Conservation (phyloP, 768 basidiomycete species). For the Leccinum broughii region DNA sequence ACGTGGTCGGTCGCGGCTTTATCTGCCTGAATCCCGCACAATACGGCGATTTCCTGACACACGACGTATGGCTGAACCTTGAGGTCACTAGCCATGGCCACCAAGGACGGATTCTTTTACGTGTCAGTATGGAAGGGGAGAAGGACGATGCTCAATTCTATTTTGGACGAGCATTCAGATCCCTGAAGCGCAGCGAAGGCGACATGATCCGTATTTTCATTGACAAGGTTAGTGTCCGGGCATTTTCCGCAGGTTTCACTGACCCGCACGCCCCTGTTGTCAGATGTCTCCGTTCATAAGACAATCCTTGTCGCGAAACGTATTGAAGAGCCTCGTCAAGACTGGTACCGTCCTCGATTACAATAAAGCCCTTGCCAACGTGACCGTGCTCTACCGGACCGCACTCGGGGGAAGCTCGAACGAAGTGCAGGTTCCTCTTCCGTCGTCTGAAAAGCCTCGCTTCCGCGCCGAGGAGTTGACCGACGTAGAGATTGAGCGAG, state of each 20-base stretch:
- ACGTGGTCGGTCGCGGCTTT: slow-evolving; percentile 88
- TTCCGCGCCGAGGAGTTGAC: slow-evolving; percentile 77
- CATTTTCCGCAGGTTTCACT: background rate
- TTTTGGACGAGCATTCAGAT: slow-evolving; percentile 94
- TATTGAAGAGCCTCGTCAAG: slow-evolving; percentile 80
- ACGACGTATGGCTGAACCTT: slow-evolving; percentile 90
- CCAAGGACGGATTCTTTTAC: slow-evolving; percentile 78
- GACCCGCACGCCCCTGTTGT: background rate
- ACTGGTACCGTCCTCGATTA: slow-evolving; percentile 66
- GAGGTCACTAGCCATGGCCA: slow-evolving; percentile 52
- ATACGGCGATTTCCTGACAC: slow-evolving; percentile 85
- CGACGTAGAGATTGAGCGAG: slow-evolving; percentile 92
- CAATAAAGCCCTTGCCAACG: slow-evolving; percentile 84
- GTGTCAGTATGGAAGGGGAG: slow-evolving; percentile 98
- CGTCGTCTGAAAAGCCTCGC: slow-evolving; percentile 73
- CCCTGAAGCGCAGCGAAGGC: slow-evolving; percentile 86
- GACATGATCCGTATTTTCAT: slow-evolving; percentile 97
- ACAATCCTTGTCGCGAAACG: slow-evolving; percentile 74
- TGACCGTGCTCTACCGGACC: slow-evolving; percentile 81
- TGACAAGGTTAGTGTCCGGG: slow-evolving; percentile 70
- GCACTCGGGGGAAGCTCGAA: slow-evolving; percentile 63
- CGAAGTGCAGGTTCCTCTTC: slow-evolving; percentile 79
- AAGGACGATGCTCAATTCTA: slow-evolving; percentile 97
- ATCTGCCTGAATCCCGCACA: slow-evolving; percentile 87
- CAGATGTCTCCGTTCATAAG: slow-evolving; percentile 95